A percentile compares a stretch with the other conserved stretches of the same genome.
Conservation (phyloP, 208 protist genomes). For the Trypanosoma lewisi region DNA sequence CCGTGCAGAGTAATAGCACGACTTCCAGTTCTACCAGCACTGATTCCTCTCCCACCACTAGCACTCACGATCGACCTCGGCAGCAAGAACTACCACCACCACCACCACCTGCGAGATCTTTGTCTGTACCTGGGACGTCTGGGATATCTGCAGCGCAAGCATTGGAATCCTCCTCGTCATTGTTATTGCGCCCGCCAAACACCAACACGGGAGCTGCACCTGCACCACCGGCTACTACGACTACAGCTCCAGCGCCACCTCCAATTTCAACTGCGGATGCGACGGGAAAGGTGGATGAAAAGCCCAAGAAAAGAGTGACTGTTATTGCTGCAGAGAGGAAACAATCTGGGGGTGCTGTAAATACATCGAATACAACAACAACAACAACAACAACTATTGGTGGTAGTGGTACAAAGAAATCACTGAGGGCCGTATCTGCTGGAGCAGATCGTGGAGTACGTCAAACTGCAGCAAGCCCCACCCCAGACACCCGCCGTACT, state of each 20-base stretch:
- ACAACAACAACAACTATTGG: not conserved
- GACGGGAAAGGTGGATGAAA: conserved; percentile 4
- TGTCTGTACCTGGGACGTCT: not conserved
- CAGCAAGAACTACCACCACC: no score
- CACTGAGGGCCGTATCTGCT: conserved; percentile 2
- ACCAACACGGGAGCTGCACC: not conserved
- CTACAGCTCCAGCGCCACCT: no score
- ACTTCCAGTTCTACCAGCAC: conserved; percentile 6
- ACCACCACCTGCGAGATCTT: not conserved
- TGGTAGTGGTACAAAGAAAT: not conserved
- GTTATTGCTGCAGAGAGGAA: conserved; percentile 7
- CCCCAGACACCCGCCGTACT: not conserved
- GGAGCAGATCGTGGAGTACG: not conserved
- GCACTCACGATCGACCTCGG: not conserved
- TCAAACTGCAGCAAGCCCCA: conserved; percentile 3
- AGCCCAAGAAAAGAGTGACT: conserved; percentile 20
- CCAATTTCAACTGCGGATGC: no score
- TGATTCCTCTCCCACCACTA: not conserved
- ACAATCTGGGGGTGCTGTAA: not conserved
- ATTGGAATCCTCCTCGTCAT: not conserved
- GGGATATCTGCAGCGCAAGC: not conserved
- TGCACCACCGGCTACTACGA: not conserved
- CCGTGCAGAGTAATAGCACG: not conserved
- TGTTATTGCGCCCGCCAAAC: not conserved
- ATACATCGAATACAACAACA: no score